These are phyloP conservation scores for Kockiozyma suomiensis DNA, from an alignment of 805 yeast species.

Conservation along the genomic window DNA sequence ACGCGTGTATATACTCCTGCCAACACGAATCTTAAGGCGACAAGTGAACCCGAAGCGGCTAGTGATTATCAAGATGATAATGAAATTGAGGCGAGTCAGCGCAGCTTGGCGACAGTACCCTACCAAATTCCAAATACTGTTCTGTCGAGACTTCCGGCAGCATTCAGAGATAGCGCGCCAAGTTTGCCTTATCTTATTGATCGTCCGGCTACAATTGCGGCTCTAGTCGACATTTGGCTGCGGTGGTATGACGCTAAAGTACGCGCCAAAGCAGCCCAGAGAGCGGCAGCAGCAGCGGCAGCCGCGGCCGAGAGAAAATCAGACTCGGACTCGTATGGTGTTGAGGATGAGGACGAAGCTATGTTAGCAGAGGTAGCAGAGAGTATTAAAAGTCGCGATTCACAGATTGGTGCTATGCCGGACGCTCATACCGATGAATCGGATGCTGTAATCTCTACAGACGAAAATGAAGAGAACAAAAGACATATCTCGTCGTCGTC, in stretches of 20 bases:
- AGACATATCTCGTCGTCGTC: not conserved
- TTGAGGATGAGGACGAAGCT: not conserved
- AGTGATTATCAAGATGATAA: conserved; percentile 17
- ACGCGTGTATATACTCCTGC: not conserved
- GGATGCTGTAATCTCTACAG: not conserved
- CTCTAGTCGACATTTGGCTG: conserved; percentile 40
- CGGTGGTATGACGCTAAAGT: conserved; percentile 27
- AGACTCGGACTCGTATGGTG: not conserved
- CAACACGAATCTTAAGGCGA: conserved; percentile 36
- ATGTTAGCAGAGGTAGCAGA: not conserved
- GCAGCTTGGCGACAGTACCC: conserved; percentile 20
- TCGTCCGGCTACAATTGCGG: conserved; percentile 39
- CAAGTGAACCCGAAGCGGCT: conserved; percentile 36
- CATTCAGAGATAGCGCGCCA: conserved; percentile 28
- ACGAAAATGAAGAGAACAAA: conserved; percentile 12
- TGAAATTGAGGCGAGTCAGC: conserved; percentile 15
- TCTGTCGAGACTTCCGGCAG: conserved; percentile 24
- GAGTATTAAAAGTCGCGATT: not conserved
- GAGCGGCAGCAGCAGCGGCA: conserved; percentile 14
- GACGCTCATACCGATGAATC: conserved; percentile 19
- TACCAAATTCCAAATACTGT: conserved; percentile 26
- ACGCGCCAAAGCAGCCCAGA: conserved; percentile 5
- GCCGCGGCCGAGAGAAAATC: not conserved
- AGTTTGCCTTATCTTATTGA: conserved; percentile 44
- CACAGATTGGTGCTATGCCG: conserved; percentile 13